A percentile compares a stretch with the other conserved stretches of the same genome.
phyloP scores from a whole-genome alignment of 768 basidiomycete genomes.

The Naganishia onofrii region DNA sequence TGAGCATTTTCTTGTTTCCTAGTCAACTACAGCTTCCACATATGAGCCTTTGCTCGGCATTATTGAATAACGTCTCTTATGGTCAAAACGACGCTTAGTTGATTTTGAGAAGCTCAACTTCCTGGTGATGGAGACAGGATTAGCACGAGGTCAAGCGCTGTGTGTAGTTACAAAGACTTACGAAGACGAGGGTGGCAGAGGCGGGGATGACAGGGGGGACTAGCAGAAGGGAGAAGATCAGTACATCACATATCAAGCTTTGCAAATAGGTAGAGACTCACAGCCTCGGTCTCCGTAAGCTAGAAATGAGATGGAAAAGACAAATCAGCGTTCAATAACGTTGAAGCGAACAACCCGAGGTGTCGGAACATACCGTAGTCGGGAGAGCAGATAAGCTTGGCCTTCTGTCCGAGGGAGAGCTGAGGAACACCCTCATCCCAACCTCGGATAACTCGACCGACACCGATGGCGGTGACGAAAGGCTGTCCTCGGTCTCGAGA shows the following conservation, averaged over 20 bases:
- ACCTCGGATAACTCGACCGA: slow-evolving; percentile 49
- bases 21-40: too few species aligned
- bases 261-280: slow-evolving; percentile 1
- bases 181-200: slow-evolving; percentile 49
- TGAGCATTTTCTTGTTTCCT: too few species aligned
- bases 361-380: slow-evolving; percentile 44
- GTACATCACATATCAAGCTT: neutral
- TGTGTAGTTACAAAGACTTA: too few species aligned
- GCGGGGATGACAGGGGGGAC: slow-evolving; percentile 53
- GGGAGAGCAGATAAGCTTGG: slow-evolving; percentile 51
- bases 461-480: slow-evolving; percentile 49
- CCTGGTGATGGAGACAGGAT: too few species aligned
- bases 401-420: slow-evolving; percentile 52
- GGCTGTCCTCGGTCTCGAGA: slow-evolving; percentile 40
- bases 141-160: too few species aligned
- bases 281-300: slow-evolving; percentile 28
- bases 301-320: neutral
- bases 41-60: neutral
- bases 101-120: slow-evolving; percentile 40
- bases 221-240: neutral
- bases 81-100: slow-evolving; percentile 25
- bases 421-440: slow-evolving; percentile 52
- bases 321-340: neutral
- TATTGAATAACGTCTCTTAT: neutral
- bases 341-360: neutral